Evolutionary conservation across 345 rosid species (phyloP), one percentile per base, ranked within the genome.

Genomic region (Raphanus raphanistrum): DNA sequence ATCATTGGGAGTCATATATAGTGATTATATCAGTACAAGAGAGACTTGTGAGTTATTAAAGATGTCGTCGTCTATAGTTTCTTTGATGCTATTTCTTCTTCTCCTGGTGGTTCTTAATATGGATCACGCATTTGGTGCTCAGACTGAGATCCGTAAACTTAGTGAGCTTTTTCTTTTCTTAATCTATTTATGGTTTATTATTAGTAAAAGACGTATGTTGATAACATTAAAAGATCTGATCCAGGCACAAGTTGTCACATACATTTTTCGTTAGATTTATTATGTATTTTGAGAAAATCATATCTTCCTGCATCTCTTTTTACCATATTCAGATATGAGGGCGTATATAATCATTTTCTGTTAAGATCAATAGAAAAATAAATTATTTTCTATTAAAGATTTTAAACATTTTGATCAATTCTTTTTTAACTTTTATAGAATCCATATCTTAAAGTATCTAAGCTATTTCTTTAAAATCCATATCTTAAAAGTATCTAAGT

Each of bases 51-150:
- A 41, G 12, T 3, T 66, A 5, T 66, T 43, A 58, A 43, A 66
- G 25, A 66, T 66, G 70, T 1, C 57, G 0, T 66, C 55, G 43
- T 27, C 25, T 25, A 26, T 1, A 66, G 35, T 66, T 6, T 66
- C 57, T 43, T 43, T 13, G 1, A 15, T 66, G 70, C 4, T 43
- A 13, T 66, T 43, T 27, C 58, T 66, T 7, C 25, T 43, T 11
- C 70, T 66, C 6, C 25, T 66, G 7, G 35, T 66, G 25, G 13
- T 43, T 7, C 57, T 26, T 43, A 35, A 26, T 13, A 66, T 6
- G 35, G 25, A 66, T 27, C 58, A 43, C 2, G 58, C 70, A 26
- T 27, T 43, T 43, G 35, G 70, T 43, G 70, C 36, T 66, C 70
- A 43, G 12, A 43, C 10, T 26, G 35, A 66, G 12, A 66, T 41